phyloP scores from a whole-genome alignment of 148 eudicot species.

The Silene uniflora region DNA sequence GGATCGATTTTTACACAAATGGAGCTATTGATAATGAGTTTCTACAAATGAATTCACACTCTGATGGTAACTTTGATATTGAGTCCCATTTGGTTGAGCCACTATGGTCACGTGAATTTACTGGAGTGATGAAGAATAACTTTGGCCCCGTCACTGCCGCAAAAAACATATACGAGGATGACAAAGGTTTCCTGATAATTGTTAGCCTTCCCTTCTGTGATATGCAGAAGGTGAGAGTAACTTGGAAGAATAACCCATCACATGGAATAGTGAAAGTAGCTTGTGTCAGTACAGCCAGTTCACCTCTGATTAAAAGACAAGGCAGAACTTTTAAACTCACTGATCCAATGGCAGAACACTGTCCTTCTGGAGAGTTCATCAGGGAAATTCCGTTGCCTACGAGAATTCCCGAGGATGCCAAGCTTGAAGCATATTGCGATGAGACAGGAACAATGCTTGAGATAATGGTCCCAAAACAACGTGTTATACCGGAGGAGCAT shows the following conservation, averaged over 20 bases:
- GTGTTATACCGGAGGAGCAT: slow-evolving; percentile 47
- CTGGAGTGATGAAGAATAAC: slow-evolving; percentile 49
- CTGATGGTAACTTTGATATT: slow-evolving; percentile 30
- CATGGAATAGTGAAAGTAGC: slow-evolving; percentile 51
- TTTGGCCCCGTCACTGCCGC: slow-evolving; percentile 59
- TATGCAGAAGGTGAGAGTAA: slow-evolving; percentile 45
- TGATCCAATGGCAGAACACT: slow-evolving; percentile 50
- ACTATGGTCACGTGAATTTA: slow-evolving; percentile 42
- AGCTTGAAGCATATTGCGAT: slow-evolving; percentile 56
- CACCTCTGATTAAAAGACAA: slow-evolving; percentile 45
- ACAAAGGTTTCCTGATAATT: slow-evolving; percentile 45
- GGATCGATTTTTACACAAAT: slow-evolving; percentile 34
- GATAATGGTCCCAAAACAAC: slow-evolving; percentile 58
- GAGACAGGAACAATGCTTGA: slow-evolving; percentile 52
- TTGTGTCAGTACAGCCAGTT: slow-evolving; percentile 47
- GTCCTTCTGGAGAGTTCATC: slow-evolving; percentile 58
- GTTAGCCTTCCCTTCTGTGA: slow-evolving; percentile 55
- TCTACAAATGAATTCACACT: slow-evolving; percentile 31
- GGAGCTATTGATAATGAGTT: slow-evolving; percentile 30
- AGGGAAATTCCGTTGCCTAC: slow-evolving; percentile 45
- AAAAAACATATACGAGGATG: slow-evolving; percentile 60
- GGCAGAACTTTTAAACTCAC: slow-evolving; percentile 52
- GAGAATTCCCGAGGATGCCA: slow-evolving; percentile 58
- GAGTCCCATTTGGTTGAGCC: slow-evolving; percentile 38
- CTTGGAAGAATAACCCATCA: slow-evolving; percentile 50